Evolutionary conservation across 192 early-diverging fungal species (phyloP).

Genomic region (Coemansia sp.): DNA sequence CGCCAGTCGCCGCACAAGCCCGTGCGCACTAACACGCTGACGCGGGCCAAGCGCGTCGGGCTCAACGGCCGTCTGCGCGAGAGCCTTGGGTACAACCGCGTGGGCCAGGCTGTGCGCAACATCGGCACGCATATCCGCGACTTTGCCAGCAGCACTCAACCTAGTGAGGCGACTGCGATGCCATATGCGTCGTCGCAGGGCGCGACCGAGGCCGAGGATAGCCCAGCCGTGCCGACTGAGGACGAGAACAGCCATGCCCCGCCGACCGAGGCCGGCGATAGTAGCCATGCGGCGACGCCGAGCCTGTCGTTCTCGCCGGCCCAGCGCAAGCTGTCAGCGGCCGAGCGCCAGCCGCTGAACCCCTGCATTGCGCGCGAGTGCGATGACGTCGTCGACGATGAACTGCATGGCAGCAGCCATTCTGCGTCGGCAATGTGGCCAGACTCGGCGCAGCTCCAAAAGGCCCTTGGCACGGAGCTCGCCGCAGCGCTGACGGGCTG

Average conservation of each 20-base stretch:
- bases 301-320: conserved; percentile 24
- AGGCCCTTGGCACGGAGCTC: conserved; percentile 16
- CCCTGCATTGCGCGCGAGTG: background rate
- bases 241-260: too few relatives aligned
- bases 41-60: conserved; percentile 16
- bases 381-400: background rate
- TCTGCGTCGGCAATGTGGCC: background rate
- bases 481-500: conserved; percentile 41
- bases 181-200: conserved; percentile 1
- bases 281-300: conserved; percentile 22
- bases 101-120: conserved; percentile 24
- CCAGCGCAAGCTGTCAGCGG: conserved; percentile 3
- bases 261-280: too few relatives aligned
- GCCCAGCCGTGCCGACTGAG: too few relatives aligned
- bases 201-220: conserved; percentile 4
- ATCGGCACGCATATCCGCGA: conserved; percentile 37
- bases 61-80: conserved; percentile 33
- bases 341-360: background rate
- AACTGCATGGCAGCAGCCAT: background rate
- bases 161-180: conserved; percentile 12
- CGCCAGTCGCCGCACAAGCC: conserved; percentile 3
- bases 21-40: conserved; percentile 14
- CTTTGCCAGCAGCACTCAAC: conserved; percentile 22
- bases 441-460: conserved; percentile 1
- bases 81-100: conserved; percentile 22